Conservation (phyloP, 2,329 filamentous ascomycete genomes). For the Aspergillus pseudonomiae region DNA sequence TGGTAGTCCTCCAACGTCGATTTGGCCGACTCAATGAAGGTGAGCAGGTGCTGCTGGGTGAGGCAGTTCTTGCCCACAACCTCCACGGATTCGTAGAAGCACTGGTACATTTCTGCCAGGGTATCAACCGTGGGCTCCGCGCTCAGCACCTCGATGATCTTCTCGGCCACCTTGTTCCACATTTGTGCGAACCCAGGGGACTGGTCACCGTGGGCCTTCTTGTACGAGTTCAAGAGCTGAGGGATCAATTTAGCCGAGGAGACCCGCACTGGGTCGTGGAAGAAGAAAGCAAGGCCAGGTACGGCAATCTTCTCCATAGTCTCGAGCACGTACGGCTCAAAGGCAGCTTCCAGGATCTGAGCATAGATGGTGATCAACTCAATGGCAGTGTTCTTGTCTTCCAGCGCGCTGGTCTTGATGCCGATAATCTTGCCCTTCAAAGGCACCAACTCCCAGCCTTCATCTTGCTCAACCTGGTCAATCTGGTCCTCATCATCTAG, state of each 20-base stretch:
- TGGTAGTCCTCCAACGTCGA: slow-evolving; percentile 93
- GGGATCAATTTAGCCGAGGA: slow-evolving; percentile 94
- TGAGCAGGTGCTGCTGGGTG: slow-evolving; percentile 74
- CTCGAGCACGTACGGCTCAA: slow-evolving; percentile 86
- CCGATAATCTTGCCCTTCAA: slow-evolving; percentile 98
- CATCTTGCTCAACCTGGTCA: slow-evolving; percentile 88
- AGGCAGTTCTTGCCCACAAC: slow-evolving; percentile 86
- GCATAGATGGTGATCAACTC: slow-evolving; percentile 97
- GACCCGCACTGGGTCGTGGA: slow-evolving; percentile 95
- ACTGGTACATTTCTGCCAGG: slow-evolving; percentile 98
- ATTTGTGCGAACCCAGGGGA: slow-evolving; percentile 79
- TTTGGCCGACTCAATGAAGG: slow-evolving; percentile 83
- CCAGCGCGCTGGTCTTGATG: slow-evolving; percentile 93
- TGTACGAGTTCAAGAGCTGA: slow-evolving; percentile 89
- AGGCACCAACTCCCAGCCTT: slow-evolving; percentile 96
- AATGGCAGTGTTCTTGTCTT: slow-evolving; percentile 99
- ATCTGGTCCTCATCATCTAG: slow-evolving; percentile 94
- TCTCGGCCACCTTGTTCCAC: slow-evolving; percentile 84
- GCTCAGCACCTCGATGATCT: slow-evolving; percentile 88
- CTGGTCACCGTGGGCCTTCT: slow-evolving; percentile 81
- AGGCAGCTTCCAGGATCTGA: slow-evolving; percentile 88
- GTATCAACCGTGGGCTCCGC: slow-evolving; percentile 96
- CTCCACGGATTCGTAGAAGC: slow-evolving; percentile 98
- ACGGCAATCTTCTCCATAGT: slow-evolving; percentile 97
- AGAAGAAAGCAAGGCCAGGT: slow-evolving; percentile 95